Base-by-base conservation (phyloP, 192 early-diverging fungal species). In the Funneliformis geosporum region DNA sequence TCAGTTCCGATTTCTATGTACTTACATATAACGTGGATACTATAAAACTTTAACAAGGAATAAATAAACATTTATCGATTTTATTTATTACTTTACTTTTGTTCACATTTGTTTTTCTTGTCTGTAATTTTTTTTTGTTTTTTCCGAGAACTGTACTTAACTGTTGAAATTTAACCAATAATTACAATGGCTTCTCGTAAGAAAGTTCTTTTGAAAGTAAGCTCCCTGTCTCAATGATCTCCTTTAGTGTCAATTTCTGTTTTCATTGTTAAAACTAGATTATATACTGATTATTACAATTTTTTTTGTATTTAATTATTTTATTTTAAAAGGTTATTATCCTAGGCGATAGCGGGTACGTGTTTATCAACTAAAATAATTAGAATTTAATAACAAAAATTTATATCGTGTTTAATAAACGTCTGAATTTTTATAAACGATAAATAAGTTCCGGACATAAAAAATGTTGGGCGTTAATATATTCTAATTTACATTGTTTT, bases 311-410 rank as follows among this genome's bases (percentile, higher is more conserved):
- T 60, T 5, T 12, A 12, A 66, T n/a, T 64, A 2, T 73, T 72
- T 27, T 60, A 11, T 43, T 7, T 40, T 60, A 60, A 80, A n/a
- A 94, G 88, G 93, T 94, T 70, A 94, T 95, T 83, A 95, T 95
- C 83, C 84, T 95, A 2, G 94, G 94, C 47, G 93, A 95, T 85
- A 90, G 92, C 80, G 95, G 94, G 91, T 93, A 91, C 80, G 87
- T 80, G 69, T 25, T 84, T 2, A 40, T 1, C 12, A 46, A 75
- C 21, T 60, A 1, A 21, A 7, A 6, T 28, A 59, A 7, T 33
- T n/a, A 28, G 8, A 33, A 28, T 47, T 2, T 33, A 33, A 42
- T 55, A 39, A 23, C 69, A 60, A 42, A 44, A 27, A 2, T 0
- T 33, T 33, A 33, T 33, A 2, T 33, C 28, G 21, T 14, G 27